These are phyloP conservation scores for Triadica sebifera DNA, from an alignment of 345 rosid genomes.

Conservation along the genomic window DNA sequence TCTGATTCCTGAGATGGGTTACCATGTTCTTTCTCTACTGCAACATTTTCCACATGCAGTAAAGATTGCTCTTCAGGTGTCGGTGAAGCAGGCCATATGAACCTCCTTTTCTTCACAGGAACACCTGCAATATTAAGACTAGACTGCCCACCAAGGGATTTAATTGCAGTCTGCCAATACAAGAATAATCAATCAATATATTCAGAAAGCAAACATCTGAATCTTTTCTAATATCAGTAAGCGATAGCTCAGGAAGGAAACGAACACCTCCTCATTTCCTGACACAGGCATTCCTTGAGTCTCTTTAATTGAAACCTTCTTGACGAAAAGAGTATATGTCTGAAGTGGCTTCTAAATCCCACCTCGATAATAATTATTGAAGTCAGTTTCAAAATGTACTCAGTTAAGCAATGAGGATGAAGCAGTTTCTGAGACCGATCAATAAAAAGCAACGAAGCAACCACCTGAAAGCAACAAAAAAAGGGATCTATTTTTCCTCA, in stretches of 20 bases:
- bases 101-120: slow-evolving; percentile 87
- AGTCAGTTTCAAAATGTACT: not conserved
- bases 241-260: slow-evolving; percentile 11
- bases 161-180: slow-evolving; percentile 49
- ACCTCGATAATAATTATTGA: slow-evolving; percentile 1
- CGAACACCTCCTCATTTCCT: slow-evolving; percentile 60
- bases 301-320: slow-evolving; percentile 19
- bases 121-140: slow-evolving; percentile 56
- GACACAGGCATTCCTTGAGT: slow-evolving; percentile 41
- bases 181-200: slow-evolving; percentile 30
- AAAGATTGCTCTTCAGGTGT: slow-evolving; percentile 34
- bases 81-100: slow-evolving; percentile 45
- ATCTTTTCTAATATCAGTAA: slow-evolving; percentile 13
- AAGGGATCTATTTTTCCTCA: not conserved
- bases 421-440: not conserved
- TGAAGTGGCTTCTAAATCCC: slow-evolving; percentile 1
- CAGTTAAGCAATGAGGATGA: not conserved
- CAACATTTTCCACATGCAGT: slow-evolving; percentile 15
- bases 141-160: slow-evolving; percentile 43
- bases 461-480: slow-evolving; percentile 16
- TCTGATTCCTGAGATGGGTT: slow-evolving; percentile 29
- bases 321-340: slow-evolving; percentile 6
- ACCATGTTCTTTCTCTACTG: slow-evolving; percentile 20
- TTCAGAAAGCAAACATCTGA: slow-evolving; percentile 13
- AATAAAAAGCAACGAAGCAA: not conserved